Evolutionary conservation across 345 rosid species (phyloP).

Genomic region (Pistacia integerrima): DNA sequence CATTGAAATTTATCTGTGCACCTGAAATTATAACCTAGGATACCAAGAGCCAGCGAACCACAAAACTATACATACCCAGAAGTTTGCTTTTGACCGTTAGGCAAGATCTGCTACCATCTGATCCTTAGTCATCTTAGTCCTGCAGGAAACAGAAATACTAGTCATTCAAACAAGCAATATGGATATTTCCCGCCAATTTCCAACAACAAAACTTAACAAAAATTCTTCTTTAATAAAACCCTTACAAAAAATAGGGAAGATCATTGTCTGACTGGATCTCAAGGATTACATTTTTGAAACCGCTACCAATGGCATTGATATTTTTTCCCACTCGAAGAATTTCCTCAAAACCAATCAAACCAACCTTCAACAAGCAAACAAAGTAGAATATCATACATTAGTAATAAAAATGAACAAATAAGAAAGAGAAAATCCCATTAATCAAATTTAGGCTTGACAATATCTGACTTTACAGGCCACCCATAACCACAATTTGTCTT

Average conservation of each 20-base stretch:
- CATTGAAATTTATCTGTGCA: no score
- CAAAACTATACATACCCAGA: no score
- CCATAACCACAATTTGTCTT: conserved; percentile 78
- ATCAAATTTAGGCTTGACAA: not conserved
- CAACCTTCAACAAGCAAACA: conserved; percentile 53
- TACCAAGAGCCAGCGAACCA: no score
- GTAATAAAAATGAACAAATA: not conserved
- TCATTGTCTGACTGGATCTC: conserved; percentile 78
- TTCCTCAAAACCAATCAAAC: conserved; percentile 86
- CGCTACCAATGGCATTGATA: conserved; percentile 65
- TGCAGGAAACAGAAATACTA: conserved; percentile 32
- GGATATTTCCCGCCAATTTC: not conserved
- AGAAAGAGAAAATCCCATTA: conserved; percentile 2
- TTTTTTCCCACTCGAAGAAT: conserved; percentile 79
- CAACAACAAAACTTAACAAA: not conserved
- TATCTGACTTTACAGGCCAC: conserved; percentile 57
- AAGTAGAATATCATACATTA: conserved; percentile 1
- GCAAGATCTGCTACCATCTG: no score
- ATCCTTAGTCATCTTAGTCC: conserved; percentile 68
- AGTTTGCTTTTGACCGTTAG: no score
- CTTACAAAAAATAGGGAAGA: conserved; percentile 95
- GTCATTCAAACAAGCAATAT: not conserved
- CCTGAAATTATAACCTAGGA: no score
- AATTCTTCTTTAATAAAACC: conserved; percentile 1
- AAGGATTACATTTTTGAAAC: conserved; percentile 58